Conservation (phyloP, 306 rosid species). For the Mucuna pruriens region DNA sequence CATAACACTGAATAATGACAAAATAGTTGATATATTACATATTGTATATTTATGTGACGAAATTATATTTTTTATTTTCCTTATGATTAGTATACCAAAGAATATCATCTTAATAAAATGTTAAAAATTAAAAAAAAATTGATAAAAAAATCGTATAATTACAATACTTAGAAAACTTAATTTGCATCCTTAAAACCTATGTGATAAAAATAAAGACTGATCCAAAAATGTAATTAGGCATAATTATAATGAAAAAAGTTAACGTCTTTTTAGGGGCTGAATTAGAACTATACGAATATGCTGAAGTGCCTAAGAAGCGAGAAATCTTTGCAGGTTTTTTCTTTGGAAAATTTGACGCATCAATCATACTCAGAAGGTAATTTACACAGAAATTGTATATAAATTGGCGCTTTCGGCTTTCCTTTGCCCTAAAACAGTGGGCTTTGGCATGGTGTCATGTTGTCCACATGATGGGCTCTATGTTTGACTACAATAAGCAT, state of each 20-base stretch:
- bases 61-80: too few relatives aligned
- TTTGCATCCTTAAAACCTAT: too few relatives aligned
- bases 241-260: not conserved
- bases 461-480: not conserved
- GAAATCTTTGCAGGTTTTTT: not conserved
- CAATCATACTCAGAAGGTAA: not conserved
- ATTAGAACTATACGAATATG: conserved; percentile 4
- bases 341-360: not conserved
- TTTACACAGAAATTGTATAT: not conserved
- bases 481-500: not conserved
- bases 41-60: too few relatives aligned
- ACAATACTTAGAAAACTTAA: too few relatives aligned
- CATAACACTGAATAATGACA: too few relatives aligned
- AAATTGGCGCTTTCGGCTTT: not conserved
- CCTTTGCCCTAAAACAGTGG: not conserved
- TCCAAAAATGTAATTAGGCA: too few relatives aligned
- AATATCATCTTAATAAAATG: too few relatives aligned
- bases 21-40: too few relatives aligned
- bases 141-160: too few relatives aligned
- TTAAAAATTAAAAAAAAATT: too few relatives aligned
- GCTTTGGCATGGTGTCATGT: not conserved
- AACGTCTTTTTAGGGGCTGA: not conserved
- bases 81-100: too few relatives aligned
- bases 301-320: not conserved
- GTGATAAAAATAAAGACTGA: too few relatives aligned